phyloP scores from a whole-genome alignment of 495 filamentous ascomycete species.

The Mytilinidion resinicola region DNA sequence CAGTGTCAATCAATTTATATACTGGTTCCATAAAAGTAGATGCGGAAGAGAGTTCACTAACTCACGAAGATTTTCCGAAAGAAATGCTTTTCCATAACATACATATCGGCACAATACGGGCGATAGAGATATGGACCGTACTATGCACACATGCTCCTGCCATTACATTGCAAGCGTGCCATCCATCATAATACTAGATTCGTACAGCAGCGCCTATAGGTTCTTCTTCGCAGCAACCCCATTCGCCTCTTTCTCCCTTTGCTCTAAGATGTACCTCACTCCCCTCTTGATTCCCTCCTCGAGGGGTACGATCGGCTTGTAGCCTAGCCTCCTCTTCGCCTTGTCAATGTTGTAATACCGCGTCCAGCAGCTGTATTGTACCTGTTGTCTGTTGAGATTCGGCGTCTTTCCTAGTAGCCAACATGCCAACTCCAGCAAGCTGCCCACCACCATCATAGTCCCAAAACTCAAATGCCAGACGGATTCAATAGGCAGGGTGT shows the following conservation, averaged over 20 bases:
- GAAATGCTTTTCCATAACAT: no score
- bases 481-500: constrained; percentile 35
- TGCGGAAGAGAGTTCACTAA: no score
- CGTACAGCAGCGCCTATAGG: no score
- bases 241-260: constrained; percentile 26
- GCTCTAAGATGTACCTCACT: constrained; percentile 59
- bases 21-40: no score
- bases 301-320: constrained; percentile 64
- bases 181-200: no score
- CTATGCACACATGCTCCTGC: no score
- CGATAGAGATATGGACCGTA: no score
- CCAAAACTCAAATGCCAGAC: constrained; percentile 64
- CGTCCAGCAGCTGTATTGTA: constrained; percentile 74
- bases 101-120: no score
- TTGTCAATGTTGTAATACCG: constrained; percentile 82
- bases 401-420: constrained; percentile 65
- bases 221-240: no score
- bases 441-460: constrained; percentile 59
- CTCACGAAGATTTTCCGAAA: no score
- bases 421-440: constrained; percentile 60
- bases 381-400: constrained; percentile 65
- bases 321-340: constrained; percentile 71
- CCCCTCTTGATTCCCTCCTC: constrained; percentile 67
- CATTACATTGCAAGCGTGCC: no score
- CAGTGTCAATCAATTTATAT: no score